Percentiles rank a stretch among this genome's conserved stretches.
Evolutionary conservation across 192 early-diverging fungal genomes (phyloP).

Genomic region (Oehlia diaphana): DNA sequence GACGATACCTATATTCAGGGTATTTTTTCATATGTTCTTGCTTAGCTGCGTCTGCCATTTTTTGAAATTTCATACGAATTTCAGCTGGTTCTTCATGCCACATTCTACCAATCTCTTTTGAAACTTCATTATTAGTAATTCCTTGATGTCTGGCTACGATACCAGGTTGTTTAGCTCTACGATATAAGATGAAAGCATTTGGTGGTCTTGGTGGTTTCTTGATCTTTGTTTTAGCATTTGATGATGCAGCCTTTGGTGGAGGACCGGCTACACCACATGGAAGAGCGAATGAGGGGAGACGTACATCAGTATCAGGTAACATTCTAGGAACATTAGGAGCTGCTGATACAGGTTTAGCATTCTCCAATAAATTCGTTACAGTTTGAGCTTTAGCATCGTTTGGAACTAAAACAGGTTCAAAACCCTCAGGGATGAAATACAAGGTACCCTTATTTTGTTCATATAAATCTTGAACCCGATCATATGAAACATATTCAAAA

Average conservation of each 20-base stretch:
- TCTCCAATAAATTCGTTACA: conserved; percentile 22
- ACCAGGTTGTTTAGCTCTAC: conserved; percentile 31
- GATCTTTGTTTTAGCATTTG: conserved; percentile 6
- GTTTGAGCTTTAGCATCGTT: conserved; percentile 22
- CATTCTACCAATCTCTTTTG: conserved; percentile 31
- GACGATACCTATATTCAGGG: conserved; percentile 32
- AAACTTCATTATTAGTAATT: conserved; percentile 33
- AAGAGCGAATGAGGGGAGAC: conserved; percentile 17
- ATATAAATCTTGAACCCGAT: conserved; percentile 20
- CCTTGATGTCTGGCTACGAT: conserved; percentile 19
- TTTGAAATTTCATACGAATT: conserved; percentile 18
- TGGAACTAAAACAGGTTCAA: conserved; percentile 21
- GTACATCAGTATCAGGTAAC: conserved; percentile 26
- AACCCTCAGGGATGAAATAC: conserved; percentile 23
- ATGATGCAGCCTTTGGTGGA: background rate
- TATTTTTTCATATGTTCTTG: conserved; percentile 31
- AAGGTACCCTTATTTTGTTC: conserved; percentile 22
- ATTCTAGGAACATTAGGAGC: conserved; percentile 18
- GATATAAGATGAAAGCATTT: conserved; percentile 41
- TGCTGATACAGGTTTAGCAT: conserved; percentile 14
- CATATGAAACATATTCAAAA: conserved; percentile 22
- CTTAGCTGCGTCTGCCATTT: conserved; percentile 29
- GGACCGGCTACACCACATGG: conserved; percentile 21
- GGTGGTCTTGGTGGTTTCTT: conserved; percentile 39
- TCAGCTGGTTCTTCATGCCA: conserved; percentile 35